Evolutionary conservation across 495 filamentous ascomycete genomes (phyloP).

Genomic region (Talaromyces trachyspermus): DNA sequence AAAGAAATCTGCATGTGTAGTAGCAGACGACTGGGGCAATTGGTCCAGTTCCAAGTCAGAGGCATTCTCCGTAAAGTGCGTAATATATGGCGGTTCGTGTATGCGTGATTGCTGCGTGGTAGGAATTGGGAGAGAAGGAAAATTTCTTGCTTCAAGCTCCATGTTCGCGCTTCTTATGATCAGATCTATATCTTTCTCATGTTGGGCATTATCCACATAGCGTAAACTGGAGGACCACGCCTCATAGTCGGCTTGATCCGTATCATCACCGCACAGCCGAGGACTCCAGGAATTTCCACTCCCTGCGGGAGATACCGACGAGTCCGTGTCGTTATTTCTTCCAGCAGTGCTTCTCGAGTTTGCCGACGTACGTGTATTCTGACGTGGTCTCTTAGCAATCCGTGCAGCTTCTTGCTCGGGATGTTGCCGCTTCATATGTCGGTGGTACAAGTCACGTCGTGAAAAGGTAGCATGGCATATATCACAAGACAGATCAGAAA

Average conservation of each 20-base stretch:
- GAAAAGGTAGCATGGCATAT: conserved; percentile 27
- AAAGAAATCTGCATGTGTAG: conserved; percentile 8
- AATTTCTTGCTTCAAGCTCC: no score
- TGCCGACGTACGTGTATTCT: no score
- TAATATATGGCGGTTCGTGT: neutral
- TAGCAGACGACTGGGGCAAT: conserved; percentile 13
- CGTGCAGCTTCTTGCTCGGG: conserved; percentile 18
- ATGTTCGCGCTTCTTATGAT: no score
- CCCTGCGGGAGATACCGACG: conserved; percentile 1
- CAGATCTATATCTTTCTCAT: neutral
- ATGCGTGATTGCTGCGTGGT: neutral
- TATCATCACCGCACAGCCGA: conserved; percentile 5
- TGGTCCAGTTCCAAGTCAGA: conserved; percentile 14
- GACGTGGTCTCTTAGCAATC: conserved; percentile 10
- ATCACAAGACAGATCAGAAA: conserved; percentile 18
- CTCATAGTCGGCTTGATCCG: conserved; percentile 8
- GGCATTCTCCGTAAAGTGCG: neutral
- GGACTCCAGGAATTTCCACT: conserved; percentile 6
- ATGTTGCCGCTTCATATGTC: conserved; percentile 32
- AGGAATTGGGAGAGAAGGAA: no score
- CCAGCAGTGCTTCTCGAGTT: neutral
- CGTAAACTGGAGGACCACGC: neutral
- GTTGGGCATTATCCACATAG: neutral
- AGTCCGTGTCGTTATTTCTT: neutral
- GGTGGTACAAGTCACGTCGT: conserved; percentile 21